Evolutionary conservation across 78 protist genomes (phyloP).

Genomic region (Emiliania huxleyi): DNA sequence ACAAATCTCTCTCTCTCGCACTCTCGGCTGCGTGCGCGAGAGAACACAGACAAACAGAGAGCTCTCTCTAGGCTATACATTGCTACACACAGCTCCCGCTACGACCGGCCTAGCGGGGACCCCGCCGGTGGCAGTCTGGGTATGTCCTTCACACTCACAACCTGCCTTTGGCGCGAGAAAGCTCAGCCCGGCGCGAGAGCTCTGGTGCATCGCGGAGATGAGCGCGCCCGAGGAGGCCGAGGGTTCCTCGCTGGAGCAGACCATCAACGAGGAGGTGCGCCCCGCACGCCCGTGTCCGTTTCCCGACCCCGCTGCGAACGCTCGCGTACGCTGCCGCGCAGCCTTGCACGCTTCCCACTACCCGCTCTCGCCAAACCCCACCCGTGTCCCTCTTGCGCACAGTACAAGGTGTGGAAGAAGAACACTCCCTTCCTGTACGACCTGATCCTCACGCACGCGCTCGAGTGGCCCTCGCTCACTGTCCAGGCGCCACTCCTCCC

Average conservation of each 20-base stretch:
- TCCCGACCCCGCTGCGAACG: not conserved
- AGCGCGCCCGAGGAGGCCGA: not conserved
- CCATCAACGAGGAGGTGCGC: conserved; percentile 79
- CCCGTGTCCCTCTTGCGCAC: not conserved
- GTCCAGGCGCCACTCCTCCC: too few species aligned
- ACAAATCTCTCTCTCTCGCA: too few species aligned
- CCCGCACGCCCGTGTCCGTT: not conserved
- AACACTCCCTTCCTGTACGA: conserved; percentile 94
- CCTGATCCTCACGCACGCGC: conserved; percentile 82
- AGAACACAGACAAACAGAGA: too few species aligned
- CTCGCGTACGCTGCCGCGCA: not conserved
- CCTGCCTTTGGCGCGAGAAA: too few species aligned
- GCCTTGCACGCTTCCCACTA: not conserved
- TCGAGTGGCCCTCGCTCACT: conserved; percentile 94
- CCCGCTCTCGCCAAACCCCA: not conserved
- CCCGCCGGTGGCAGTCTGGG: too few species aligned
- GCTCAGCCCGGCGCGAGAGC: too few species aligned
- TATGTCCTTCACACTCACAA: too few species aligned
- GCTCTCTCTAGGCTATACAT: too few species aligned
- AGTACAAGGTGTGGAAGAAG: conserved; percentile 89
- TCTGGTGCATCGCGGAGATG: too few species aligned
- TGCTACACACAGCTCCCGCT: too few species aligned
- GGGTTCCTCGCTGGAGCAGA: conserved; percentile 62
- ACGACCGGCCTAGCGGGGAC: too few species aligned
- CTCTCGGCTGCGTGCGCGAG: too few species aligned